Conservation (phyloP, 345 rosid species). For the Populus simonii region DNA sequence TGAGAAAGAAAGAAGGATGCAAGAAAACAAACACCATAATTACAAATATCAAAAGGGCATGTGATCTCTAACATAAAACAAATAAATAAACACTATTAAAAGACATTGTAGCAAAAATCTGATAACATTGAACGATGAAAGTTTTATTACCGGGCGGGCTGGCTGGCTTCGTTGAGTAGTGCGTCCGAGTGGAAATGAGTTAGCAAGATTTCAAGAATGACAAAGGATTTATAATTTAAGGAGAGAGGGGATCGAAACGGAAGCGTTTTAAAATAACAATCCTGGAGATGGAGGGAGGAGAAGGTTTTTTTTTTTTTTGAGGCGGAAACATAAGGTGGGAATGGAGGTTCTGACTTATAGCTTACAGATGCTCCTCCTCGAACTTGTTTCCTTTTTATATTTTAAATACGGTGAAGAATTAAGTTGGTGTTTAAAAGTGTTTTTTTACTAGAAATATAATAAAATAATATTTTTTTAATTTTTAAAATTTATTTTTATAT, state of each 20-base stretch:
- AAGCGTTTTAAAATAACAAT: not conserved
- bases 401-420: too few species aligned
- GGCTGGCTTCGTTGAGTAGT: not conserved
- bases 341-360: not conserved
- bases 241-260: not conserved
- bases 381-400: not conserved
- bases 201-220: not conserved
- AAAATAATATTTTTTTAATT: too few species aligned
- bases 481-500: too few species aligned
- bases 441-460: too few species aligned
- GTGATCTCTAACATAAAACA: not conserved
- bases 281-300: not conserved
- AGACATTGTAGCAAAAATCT: not conserved
- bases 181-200: not conserved
- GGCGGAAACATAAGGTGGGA: constrained; percentile 33
- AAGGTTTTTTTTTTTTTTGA: too few species aligned
- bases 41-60: not conserved
- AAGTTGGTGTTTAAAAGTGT: too few species aligned
- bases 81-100: not conserved
- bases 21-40: not conserved
- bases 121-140: not conserved
- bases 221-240: not conserved
- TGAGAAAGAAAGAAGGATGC: not conserved
- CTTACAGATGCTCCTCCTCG: too few species aligned
- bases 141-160: not conserved